A percentile compares a stretch with the other conserved stretches of the same genome.
These are phyloP conservation scores for Chrysanthemum seticuspe DNA, from an alignment of 129 eudicot species.

Conservation along the genomic window DNA sequence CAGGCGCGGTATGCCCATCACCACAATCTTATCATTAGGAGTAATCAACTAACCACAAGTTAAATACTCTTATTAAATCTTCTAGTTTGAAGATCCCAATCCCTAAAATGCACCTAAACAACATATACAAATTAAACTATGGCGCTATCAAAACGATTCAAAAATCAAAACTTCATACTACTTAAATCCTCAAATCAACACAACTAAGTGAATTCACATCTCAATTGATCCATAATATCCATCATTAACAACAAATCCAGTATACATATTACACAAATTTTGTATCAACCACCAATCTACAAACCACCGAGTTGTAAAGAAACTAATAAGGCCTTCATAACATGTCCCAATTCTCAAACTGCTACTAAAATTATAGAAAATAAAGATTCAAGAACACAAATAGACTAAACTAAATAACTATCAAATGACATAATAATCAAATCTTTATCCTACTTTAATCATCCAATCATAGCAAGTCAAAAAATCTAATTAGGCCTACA, in stretches of 20 bases:
- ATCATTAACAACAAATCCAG: conserved; percentile 6
- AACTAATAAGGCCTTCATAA: not conserved
- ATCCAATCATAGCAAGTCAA: no score
- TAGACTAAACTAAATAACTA: no score
- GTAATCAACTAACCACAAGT: not conserved
- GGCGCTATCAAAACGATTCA: not conserved
- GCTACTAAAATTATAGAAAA: no score
- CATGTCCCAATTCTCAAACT: no score
- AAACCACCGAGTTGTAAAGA: no score
- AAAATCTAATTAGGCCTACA: no score
- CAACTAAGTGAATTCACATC: not conserved
- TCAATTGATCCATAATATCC: conserved; percentile 28
- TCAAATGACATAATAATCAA: no score
- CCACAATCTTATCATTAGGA: not conserved
- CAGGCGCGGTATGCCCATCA: no score
- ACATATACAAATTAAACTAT: not conserved
- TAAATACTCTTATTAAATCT: conserved; percentile 14
- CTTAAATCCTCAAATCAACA: conserved; percentile 15
- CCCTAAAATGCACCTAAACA: not conserved
- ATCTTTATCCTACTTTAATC: no score
- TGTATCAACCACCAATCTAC: not conserved
- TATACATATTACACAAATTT: not conserved
- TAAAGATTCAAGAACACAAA: no score
- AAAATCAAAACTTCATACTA: conserved; percentile 1
- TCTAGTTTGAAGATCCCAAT: conserved; percentile 1